Evolutionary conservation across 2,329 filamentous ascomycete genomes (phyloP), one percentile per base, ranked within the genome.

Genomic region (Aspergillus persii): DNA sequence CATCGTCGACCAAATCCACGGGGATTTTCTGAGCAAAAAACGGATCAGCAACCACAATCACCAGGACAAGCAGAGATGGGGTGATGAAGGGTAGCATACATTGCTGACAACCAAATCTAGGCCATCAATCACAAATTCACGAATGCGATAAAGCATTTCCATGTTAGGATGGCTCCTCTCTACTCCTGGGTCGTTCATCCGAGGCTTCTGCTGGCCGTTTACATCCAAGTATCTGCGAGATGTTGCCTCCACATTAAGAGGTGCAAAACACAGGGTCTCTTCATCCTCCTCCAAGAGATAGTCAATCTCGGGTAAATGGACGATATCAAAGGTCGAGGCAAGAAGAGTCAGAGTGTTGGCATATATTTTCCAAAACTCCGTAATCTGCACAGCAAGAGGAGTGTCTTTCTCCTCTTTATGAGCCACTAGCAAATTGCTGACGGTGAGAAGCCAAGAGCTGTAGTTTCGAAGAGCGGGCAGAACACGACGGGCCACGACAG

Each of bases 281-380:
- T 84, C 83, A 69, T 91, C 88, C 70, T 91, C 88, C 61, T 88
- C 84, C 3, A 91, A 78, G 66, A 90, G 78, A 69, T 91, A 90
- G 11, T 80, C 77, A 30, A 88, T 74, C 44, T 80, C 76, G 2
- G 82, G 80, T 31, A 90, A 77, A 47, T 82, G 77, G 51, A 80
- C 76, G 31, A 85, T 80, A 23, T 86, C 81, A 63, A 89, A 89
- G 18, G 80, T 82, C 2, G 82, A 81, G 8, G 81, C 81, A 30
- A 90, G 74, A 11, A 85, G 76, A 44, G 85, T 88, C 53, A 89
- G 72, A 0, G 84, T 83, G 46, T 80, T 81, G n/a, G 86, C 84
- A 66, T 89, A 89, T 0, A 83, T 82, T 62, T 83, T 85, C 87
- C 87, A 90, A 61, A 90, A 79, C 60, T 85, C 81, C 60, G 83